Evolutionary conservation across 2,329 filamentous ascomycete species (phyloP).

Genomic region (Colletotrichum sp.): DNA sequence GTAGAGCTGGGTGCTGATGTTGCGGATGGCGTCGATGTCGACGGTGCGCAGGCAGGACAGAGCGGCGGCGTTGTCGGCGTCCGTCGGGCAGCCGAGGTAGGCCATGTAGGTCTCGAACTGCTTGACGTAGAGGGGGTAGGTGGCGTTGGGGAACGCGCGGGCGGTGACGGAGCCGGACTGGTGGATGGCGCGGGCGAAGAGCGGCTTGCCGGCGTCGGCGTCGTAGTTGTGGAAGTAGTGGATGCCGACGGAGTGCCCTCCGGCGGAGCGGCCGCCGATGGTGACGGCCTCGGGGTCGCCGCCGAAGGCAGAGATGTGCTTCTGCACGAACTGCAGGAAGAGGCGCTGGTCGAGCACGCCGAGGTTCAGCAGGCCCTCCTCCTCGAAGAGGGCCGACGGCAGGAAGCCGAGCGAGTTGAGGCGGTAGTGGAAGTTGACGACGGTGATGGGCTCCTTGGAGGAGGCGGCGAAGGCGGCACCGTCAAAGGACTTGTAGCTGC

Average conservation of each 20-base stretch:
- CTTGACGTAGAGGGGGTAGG: slow-evolving; percentile 50
- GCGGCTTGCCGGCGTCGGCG: slow-evolving; percentile 60
- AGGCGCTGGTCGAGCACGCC: slow-evolving; percentile 66
- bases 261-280: slow-evolving; percentile 67
- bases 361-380: slow-evolving; percentile 61
- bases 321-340: slow-evolving; percentile 66
- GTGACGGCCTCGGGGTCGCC: slow-evolving; percentile 70
- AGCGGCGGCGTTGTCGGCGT: slow-evolving; percentile 52
- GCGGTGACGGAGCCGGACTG: slow-evolving; percentile 57
- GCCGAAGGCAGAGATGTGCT: slow-evolving; percentile 69
- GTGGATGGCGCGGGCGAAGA: slow-evolving; percentile 73
- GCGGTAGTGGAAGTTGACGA: slow-evolving; percentile 70
- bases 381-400: slow-evolving; percentile 58
- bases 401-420: slow-evolving; percentile 68
- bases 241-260: slow-evolving; percentile 65
- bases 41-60: slow-evolving; percentile 58
- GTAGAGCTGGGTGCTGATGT: slow-evolving; percentile 62
- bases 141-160: slow-evolving; percentile 28
- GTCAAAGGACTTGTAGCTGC: slow-evolving; percentile 39
- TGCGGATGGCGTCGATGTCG: slow-evolving; percentile 58
- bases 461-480: slow-evolving; percentile 35
- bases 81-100: slow-evolving; percentile 56
- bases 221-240: slow-evolving; percentile 68
- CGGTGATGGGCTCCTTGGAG: slow-evolving; percentile 58
- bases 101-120: slow-evolving; percentile 58